Percentiles rank a stretch among this genome's conserved stretches.
These are phyloP conservation scores for Oenanthe sinensis DNA, from an alignment of 129 eudicot species.

Conservation along the genomic window DNA sequence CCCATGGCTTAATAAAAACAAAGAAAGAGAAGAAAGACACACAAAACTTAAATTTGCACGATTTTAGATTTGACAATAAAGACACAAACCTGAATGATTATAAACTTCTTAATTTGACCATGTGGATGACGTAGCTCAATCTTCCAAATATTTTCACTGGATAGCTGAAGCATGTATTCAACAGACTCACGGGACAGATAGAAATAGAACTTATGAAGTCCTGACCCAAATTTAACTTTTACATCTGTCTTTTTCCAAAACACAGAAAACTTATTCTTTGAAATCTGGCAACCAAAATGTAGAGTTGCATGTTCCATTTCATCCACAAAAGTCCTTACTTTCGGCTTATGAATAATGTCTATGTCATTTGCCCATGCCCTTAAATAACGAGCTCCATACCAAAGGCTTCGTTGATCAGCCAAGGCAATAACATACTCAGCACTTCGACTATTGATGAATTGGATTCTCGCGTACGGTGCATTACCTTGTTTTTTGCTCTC, in stretches of 20 bases:
- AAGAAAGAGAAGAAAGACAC: too few relatives aligned
- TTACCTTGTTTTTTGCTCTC: slow-evolving; percentile 23
- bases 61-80: not conserved
- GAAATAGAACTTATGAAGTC: slow-evolving; percentile 35
- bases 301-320: slow-evolving; percentile 22
- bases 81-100: slow-evolving; percentile 48
- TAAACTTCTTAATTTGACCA: slow-evolving; percentile 20
- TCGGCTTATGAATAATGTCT: slow-evolving; percentile 50
- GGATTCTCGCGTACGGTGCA: slow-evolving; percentile 59
- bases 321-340: slow-evolving; percentile 19
- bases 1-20: not conserved
- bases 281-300: slow-evolving; percentile 50
- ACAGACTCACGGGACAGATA: slow-evolving; percentile 10
- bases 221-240: slow-evolving; percentile 34
- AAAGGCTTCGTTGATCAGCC: slow-evolving; percentile 23
- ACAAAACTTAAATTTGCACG: too few relatives aligned
- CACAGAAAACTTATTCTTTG: slow-evolving; percentile 34
- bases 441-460: slow-evolving; percentile 29
- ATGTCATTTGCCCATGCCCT: slow-evolving; percentile 30
- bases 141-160: slow-evolving; percentile 55
- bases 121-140: slow-evolving; percentile 34
- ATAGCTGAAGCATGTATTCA: slow-evolving; percentile 49
- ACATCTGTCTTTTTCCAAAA: slow-evolving; percentile 31
- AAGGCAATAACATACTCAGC: slow-evolving; percentile 28
- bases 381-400: slow-evolving; percentile 45